Conservation (phyloP, 179 eudicot genomes). For the Camellia oleifera region DNA sequence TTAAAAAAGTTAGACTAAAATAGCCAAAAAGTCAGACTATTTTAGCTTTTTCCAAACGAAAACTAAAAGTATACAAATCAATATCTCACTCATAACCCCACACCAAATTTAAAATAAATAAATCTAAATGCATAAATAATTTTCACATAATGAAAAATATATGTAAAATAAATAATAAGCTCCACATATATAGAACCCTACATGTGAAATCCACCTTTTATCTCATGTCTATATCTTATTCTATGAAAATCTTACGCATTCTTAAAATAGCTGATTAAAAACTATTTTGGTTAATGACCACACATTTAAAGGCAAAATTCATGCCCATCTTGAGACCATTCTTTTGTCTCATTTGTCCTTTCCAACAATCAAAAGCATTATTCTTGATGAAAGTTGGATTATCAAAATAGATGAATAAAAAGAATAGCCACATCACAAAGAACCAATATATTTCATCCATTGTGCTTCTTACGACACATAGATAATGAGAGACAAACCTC, state of each 20-base stretch:
- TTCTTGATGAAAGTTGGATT: neutral
- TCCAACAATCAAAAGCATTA: slow-evolving; percentile 11
- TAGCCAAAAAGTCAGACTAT: too few relatives aligned
- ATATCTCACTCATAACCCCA: neutral
- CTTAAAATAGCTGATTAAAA: neutral
- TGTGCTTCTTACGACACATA: slow-evolving; percentile 5
- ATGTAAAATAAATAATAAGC: too few relatives aligned
- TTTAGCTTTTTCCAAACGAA: too few relatives aligned
- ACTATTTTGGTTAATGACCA: neutral
- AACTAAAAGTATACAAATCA: neutral
- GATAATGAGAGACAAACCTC: neutral
- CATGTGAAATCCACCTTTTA: too few relatives aligned
- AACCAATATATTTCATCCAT: slow-evolving; percentile 11
- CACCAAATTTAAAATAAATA: neutral
- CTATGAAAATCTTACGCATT: too few relatives aligned
- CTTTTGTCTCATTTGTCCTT: neutral
- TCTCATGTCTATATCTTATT: too few relatives aligned
- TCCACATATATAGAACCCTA: too few relatives aligned
- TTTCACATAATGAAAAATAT: too few relatives aligned
- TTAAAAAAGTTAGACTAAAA: too few relatives aligned
- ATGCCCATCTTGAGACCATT: neutral
- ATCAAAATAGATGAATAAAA: slow-evolving; percentile 5
- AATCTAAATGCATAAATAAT: too few relatives aligned
- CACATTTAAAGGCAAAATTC: slow-evolving; percentile 10
- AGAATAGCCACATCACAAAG: neutral